Evolutionary conservation across 148 eudicot species (phyloP), one percentile per base, ranked within the genome.

Genomic region (Agrostemma githago): DNA sequence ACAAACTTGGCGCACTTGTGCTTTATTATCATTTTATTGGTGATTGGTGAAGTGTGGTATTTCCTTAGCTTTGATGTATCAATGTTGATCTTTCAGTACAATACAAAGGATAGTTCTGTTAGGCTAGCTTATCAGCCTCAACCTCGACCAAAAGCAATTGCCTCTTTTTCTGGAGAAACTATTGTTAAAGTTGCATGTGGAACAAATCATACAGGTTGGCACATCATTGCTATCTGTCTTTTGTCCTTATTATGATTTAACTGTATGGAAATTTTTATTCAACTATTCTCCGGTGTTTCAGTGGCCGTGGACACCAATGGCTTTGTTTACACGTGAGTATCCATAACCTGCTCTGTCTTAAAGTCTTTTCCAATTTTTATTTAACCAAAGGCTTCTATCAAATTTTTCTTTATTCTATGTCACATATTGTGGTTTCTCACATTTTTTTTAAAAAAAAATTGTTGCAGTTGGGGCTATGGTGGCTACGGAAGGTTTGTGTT

Each of bases 281-380:
- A 15, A 15, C 63, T 11, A 41, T 39, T 61, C 9, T 79, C 58
- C 51, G 62, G 71, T 53, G 40, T 57, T 79, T 38, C 91, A 96
- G 99, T 96, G 80, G 99, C 97, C 20, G 99, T 89, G 75, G 97
- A 92, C 84, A 83, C 90, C 14, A 92, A 96, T 76, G 99, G 96
- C 75, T 83, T 48, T 86, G 94, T 96, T 42, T 96, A 96, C 82
- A 96, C 99, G 99, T 96, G 88, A 92, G 99, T 79, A 67, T 69
- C 41, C 57, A 10, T 41, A 8, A 37, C 68, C n/a, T 11, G n/a
- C 12, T 0, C 17, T 26, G 34, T 26, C 54, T 21, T 67, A 20
- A 17, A 20, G 41, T 16, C 16, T 0, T 56, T 11, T 57, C 16
- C 72, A 26, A 26, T 26, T 26, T 26, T 26, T 26, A 26, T 26